A percentile compares a stretch with the other conserved stretches of the same genome.
phyloP scores from a whole-genome alignment of 2,329 filamentous ascomycete genomes.

The Hawksworthiomyces lignivorus region DNA sequence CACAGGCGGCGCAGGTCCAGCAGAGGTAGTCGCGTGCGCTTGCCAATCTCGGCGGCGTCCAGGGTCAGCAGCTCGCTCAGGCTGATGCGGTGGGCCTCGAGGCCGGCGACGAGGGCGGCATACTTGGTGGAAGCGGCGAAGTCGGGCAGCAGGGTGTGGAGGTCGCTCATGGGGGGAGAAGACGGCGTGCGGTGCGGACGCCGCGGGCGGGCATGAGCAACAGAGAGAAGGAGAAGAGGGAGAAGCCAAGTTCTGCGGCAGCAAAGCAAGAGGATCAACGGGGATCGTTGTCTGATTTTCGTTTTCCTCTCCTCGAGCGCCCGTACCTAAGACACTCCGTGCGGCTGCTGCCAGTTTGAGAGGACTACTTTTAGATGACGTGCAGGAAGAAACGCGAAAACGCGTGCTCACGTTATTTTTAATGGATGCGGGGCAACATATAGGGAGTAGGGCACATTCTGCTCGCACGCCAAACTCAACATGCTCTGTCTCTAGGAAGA shows the following conservation, averaged over 20 bases:
- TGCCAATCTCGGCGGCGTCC: conserved; percentile 74
- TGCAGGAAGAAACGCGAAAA: conserved; percentile 6
- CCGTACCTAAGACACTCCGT: too few relatives aligned
- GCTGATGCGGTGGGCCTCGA: conserved; percentile 72
- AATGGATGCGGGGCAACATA: conserved; percentile 5
- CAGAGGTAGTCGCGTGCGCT: conserved; percentile 73
- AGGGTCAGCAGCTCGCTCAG: conserved; percentile 80
- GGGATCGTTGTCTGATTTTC: not conserved
- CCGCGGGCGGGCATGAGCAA: conserved; percentile 3
- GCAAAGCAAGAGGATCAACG: too few relatives aligned
- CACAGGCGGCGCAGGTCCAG: conserved; percentile 71
- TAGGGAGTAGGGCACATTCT: too few relatives aligned
- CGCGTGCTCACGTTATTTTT: conserved; percentile 10
- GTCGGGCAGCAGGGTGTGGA: conserved; percentile 71
- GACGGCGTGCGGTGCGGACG: not conserved
- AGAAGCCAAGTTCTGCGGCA: too few relatives aligned
- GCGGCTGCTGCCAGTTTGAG: too few relatives aligned
- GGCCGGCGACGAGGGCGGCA: conserved; percentile 65
- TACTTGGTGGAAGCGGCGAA: conserved; percentile 62
- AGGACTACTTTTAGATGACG: too few relatives aligned
- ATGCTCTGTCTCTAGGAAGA: too few relatives aligned
- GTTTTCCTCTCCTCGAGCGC: too few relatives aligned
- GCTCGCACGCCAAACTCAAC: too few relatives aligned
- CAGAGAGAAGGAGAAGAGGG: too few relatives aligned
- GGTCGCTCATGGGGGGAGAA: conserved; percentile 63